These are phyloP conservation scores for Davidsoniella australis DNA, from an alignment of 2,329 filamentous ascomycete genomes.

Conservation along the genomic window DNA sequence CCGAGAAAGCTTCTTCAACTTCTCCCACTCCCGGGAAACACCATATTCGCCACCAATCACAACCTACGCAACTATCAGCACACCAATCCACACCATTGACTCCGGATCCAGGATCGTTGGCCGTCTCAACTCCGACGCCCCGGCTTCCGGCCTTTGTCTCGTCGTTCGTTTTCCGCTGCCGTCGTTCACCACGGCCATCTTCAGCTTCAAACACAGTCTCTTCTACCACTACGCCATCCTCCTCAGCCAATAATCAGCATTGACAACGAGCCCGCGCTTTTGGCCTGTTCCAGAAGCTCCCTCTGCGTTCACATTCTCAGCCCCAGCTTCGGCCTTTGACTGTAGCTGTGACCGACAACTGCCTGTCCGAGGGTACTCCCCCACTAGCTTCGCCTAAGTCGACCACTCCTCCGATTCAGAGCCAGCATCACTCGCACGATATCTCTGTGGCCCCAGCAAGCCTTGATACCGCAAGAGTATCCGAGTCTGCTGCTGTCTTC, in stretches of 20 bases:
- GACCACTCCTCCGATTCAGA: not conserved
- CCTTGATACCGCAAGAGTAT: not conserved
- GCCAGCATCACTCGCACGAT: not conserved
- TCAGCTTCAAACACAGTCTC: not conserved
- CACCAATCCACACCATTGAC: not conserved
- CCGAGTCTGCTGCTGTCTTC: too few species aligned
- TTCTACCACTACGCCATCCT: not conserved
- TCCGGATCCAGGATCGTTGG: not conserved
- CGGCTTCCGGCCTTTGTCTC: conserved; percentile 6
- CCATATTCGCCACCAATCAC: not conserved
- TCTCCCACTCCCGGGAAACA: not conserved
- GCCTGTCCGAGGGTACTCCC: too few species aligned
- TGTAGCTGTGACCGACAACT: not conserved
- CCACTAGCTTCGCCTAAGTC: not conserved
- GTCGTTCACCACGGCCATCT: conserved; percentile 1
- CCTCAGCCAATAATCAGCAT: conserved; percentile 2
- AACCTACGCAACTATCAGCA: not conserved
- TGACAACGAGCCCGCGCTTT: conserved; percentile 12
- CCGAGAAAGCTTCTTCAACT: conserved; percentile 1
- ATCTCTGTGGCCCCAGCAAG: not conserved
- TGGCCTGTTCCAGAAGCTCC: conserved; percentile 10
- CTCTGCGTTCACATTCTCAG: conserved; percentile 6
- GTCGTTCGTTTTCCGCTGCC: conserved; percentile 7
- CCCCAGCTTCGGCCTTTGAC: conserved; percentile 2
- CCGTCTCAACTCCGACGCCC: not conserved